Evolutionary conservation across 2,329 filamentous ascomycete species (phyloP), one percentile per base, ranked within the genome.

Genomic region (Aspergillus uvarum): DNA sequence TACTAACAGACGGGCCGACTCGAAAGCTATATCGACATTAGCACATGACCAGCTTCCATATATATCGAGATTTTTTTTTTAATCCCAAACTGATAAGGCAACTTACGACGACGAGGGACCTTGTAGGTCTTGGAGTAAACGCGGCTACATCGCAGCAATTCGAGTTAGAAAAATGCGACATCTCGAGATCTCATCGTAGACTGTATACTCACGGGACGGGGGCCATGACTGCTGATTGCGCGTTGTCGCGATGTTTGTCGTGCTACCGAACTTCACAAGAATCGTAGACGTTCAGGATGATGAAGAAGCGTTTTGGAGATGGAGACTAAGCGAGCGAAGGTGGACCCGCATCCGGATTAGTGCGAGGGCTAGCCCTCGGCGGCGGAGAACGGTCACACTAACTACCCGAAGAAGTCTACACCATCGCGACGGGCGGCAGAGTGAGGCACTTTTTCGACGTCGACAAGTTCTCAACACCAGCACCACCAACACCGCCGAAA

Each of bases 1-100:
- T 88, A 96, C 94, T 91, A 90, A 98, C 95, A 99, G 88, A 90
- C 95, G 95, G 85, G 95, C 95, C 83, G 93, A 94, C 91, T 98
- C 95, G 88, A 96, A 98, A 79, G 95, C 83, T 84, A 70, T 59
- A 60, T 32, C 64, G 51, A 63, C 55, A 70, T 83, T 74, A 83
- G 80, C 67, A 65, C 69, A 51, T 42, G 26, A 54, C 54, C 58
- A 56, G n/a, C 14, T 21, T 29, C 12, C 42, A 44, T 10, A 10
- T 51, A 51, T 24, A 58, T 59, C 48, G 42, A 56, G 42, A 59
- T 47, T n/a, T 59, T 50, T 59, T 60, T 57, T 58, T 60, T 57
- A 55, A 56, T 35, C 51, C 60, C 62, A 61, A 65, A 26, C 54
- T 54, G 56, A 52, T 58, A 59, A 65, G 65, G 60, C 50, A 61